Evolutionary conservation across 2,329 filamentous ascomycete genomes (phyloP).

Genomic region (Penicillium polonicum): DNA sequence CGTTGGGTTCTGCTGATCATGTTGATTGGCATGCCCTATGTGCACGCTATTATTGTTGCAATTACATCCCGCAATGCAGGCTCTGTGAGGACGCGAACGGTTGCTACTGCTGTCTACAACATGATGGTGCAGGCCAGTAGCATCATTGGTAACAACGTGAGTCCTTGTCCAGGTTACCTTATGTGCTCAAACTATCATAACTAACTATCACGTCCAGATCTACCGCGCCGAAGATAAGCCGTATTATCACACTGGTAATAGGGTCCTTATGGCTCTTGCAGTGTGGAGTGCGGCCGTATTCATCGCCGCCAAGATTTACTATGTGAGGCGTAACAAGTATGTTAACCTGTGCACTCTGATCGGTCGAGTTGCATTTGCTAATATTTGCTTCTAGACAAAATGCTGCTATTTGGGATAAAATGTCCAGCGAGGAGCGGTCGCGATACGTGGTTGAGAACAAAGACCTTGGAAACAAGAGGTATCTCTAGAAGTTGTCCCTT

Average conservation of each 20-base stretch:
- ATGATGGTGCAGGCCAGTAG: slow-evolving; percentile 47
- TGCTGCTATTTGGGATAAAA: slow-evolving; percentile 40
- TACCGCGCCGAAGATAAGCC: slow-evolving; percentile 57
- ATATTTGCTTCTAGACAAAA: slow-evolving; percentile 28
- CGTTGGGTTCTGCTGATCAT: slow-evolving; percentile 54
- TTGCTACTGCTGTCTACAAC: slow-evolving; percentile 48
- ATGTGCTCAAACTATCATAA: neutral
- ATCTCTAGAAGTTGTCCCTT: neutral
- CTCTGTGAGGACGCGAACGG: slow-evolving; percentile 44
- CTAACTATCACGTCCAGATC: slow-evolving; percentile 42
- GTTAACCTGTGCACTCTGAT: slow-evolving; percentile 1
- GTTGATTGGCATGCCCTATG: slow-evolving; percentile 58
- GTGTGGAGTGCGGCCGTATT: slow-evolving; percentile 53
- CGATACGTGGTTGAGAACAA: slow-evolving; percentile 40
- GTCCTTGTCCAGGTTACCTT: slow-evolving; percentile 7
- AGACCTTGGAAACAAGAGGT: slow-evolving; percentile 48
- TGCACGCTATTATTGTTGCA: slow-evolving; percentile 55
- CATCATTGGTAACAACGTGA: slow-evolving; percentile 42
- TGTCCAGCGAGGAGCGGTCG: slow-evolving; percentile 41
- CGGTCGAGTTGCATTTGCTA: neutral
- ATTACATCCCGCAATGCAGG: slow-evolving; percentile 47
- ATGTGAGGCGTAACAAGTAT: slow-evolving; percentile 43
- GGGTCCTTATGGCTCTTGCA: slow-evolving; percentile 55
- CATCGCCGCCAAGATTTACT: slow-evolving; percentile 44
- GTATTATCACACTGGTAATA: slow-evolving; percentile 59